Conservation (phyloP, 2,329 filamentous ascomycete genomes). For the Microcyclospora tardicrescens region DNA sequence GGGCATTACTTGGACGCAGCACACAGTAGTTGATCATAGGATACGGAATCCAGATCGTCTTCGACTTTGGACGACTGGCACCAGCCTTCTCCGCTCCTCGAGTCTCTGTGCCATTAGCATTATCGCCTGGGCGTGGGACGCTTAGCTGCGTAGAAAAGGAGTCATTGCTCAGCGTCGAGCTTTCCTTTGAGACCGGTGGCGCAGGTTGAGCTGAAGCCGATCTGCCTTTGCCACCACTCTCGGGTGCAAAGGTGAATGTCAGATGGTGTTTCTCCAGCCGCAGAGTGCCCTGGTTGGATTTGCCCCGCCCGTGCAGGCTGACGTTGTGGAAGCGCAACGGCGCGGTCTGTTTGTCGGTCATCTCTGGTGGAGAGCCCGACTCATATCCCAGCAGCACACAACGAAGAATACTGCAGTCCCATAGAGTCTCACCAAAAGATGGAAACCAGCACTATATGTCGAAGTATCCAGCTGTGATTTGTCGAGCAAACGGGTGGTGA, state of each 20-base stretch:
- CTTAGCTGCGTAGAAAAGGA: not conserved
- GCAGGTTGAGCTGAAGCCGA: not conserved
- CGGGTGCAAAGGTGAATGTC: slow-evolving; percentile 47
- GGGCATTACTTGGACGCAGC: slow-evolving; percentile 45
- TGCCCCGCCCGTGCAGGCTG: slow-evolving; percentile 44
- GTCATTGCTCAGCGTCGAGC: not conserved
- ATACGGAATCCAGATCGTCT: slow-evolving; percentile 85
- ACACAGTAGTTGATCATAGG: slow-evolving; percentile 77
- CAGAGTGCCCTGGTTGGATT: slow-evolving; percentile 45
- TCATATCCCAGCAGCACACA: too few species aligned
- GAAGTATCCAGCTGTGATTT: too few species aligned
- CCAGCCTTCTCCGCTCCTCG: not conserved
- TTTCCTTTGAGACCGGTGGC: not conserved
- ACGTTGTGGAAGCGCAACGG: slow-evolving; percentile 43
- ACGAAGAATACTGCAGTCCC: too few species aligned
- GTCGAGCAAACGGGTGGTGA: too few species aligned
- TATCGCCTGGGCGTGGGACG: not conserved
- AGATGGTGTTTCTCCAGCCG: slow-evolving; percentile 52
- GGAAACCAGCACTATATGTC: too few species aligned
- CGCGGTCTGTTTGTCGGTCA: not conserved
- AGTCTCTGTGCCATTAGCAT: not conserved
- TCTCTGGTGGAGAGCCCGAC: too few species aligned
- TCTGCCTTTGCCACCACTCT: not conserved
- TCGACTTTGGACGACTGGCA: slow-evolving; percentile 21
- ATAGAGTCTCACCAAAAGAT: too few species aligned